phyloP scores from a whole-genome alignment of 495 filamentous ascomycete genomes.

The Lentithecium fluviatile region DNA sequence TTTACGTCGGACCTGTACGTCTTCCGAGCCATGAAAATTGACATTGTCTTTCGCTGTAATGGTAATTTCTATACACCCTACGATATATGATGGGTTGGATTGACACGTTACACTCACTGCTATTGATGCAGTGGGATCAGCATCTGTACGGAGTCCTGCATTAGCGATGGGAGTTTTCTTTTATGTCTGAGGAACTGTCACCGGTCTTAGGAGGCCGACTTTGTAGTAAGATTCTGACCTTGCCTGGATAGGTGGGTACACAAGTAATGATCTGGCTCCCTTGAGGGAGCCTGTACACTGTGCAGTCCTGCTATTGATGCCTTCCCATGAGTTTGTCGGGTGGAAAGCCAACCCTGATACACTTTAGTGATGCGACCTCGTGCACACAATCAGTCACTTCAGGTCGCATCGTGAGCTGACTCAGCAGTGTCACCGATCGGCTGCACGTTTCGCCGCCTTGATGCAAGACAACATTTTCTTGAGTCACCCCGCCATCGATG shows the following conservation, averaged over 20 bases:
- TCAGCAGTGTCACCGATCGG: not conserved
- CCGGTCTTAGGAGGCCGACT: not conserved
- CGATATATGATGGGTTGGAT: not conserved
- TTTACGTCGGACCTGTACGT: not conserved
- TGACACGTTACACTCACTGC: too few species aligned
- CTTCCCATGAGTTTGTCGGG: too few species aligned
- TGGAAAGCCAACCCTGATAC: too few species aligned
- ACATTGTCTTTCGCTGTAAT: constrained; percentile 11
- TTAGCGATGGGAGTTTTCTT: constrained; percentile 25
- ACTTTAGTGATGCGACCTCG: too few species aligned
- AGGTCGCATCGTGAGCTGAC: not conserved
- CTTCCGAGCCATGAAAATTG: constrained; percentile 19
- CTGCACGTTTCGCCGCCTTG: constrained; percentile 13
- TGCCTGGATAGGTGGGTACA: constrained; percentile 3
- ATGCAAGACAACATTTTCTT: constrained; percentile 17
- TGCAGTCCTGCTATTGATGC: too few species aligned
- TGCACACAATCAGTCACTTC: too few species aligned
- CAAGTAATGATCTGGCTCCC: constrained; percentile 21
- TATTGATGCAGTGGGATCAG: too few species aligned
- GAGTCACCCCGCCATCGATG: constrained; percentile 33
- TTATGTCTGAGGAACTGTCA: not conserved
- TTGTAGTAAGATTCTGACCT: constrained; percentile 26
- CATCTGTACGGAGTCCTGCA: constrained; percentile 20
- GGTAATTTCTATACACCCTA: constrained; percentile 3
- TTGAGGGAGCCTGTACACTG: not conserved